Conservation (phyloP, 148 eudicot species). For the Heliosperma pusillum region DNA sequence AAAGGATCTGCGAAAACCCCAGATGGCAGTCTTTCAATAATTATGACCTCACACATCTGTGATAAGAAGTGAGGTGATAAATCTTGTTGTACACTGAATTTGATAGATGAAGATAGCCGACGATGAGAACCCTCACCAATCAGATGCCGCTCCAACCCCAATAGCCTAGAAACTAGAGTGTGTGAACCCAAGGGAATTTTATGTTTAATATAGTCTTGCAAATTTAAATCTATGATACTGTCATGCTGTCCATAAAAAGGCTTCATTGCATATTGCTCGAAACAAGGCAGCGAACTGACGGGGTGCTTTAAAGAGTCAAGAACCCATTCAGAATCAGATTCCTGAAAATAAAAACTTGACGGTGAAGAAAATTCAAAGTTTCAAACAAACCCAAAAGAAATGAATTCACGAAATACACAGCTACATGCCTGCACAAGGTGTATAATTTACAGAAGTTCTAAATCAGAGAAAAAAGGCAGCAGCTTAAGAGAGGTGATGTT, state of each 20-base stretch:
- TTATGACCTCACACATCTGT: slow-evolving; percentile 47
- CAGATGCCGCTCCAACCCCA: slow-evolving; percentile 38
- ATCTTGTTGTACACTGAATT: slow-evolving; percentile 35
- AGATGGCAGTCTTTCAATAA: slow-evolving; percentile 71
- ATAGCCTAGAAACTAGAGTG: slow-evolving; percentile 4
- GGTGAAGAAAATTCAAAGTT: slow-evolving; percentile 12
- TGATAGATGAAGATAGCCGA: slow-evolving; percentile 46
- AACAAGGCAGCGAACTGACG: slow-evolving; percentile 23
- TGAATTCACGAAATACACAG: neutral
- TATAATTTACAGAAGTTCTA: neutral
- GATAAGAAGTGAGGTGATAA: slow-evolving; percentile 27
- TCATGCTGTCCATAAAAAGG: slow-evolving; percentile 44
- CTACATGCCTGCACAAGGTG: neutral
- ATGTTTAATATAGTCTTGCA: slow-evolving; percentile 36
- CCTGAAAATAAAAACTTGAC: slow-evolving; percentile 10
- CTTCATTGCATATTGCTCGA: slow-evolving; percentile 40
- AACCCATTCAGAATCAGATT: neutral
- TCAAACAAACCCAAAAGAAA: neutral
- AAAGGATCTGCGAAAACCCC: slow-evolving; percentile 95
- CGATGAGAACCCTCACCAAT: slow-evolving; percentile 97
- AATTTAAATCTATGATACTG: slow-evolving; percentile 37
- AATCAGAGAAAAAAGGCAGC: no score
- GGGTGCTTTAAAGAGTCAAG: slow-evolving; percentile 1
- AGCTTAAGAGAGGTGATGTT: no score
- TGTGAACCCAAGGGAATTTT: slow-evolving; percentile 25